phyloP scores from a whole-genome alignment of 306 rosid genomes.

The Ormosia emarginata region DNA sequence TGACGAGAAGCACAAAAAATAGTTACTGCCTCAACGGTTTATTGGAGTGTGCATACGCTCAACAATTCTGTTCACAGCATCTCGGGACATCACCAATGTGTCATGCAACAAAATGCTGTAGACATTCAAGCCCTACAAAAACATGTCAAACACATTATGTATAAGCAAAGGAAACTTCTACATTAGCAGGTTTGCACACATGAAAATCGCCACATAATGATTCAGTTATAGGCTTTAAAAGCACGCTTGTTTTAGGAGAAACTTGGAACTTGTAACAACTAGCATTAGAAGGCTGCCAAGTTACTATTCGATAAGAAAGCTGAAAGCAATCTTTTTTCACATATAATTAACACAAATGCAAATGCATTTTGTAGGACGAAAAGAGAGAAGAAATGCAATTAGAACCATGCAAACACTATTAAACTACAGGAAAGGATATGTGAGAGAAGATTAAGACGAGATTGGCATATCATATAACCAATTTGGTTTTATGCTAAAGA shows the following conservation, averaged over 20 bases:
- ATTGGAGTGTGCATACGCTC: constrained; percentile 71
- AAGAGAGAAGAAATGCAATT: neutral
- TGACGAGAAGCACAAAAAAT: neutral
- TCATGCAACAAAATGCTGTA: constrained; percentile 67
- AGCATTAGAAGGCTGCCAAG: neutral
- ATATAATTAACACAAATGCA: neutral
- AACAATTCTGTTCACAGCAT: constrained; percentile 61
- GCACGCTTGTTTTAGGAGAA: neutral
- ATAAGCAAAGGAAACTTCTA: neutral
- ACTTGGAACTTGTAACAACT: neutral
- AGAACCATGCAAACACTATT: neutral
- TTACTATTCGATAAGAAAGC: neutral
- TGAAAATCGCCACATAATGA: neutral
- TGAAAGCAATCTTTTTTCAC: neutral
- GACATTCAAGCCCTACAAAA: constrained; percentile 68
- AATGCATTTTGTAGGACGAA: neutral
- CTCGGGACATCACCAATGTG: constrained; percentile 66
- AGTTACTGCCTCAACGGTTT: constrained; percentile 44
- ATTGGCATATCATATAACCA: neutral
- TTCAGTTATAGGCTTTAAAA: neutral
- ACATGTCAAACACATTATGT: neutral
- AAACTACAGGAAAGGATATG: no score
- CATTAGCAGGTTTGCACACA: neutral
- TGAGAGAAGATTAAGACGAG: neutral
- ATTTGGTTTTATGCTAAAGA: neutral